A percentile compares a stretch with the other conserved stretches of the same genome.
Evolutionary conservation across 2,329 filamentous ascomycete species (phyloP).

Genomic region (Colletotrichum incanum): DNA sequence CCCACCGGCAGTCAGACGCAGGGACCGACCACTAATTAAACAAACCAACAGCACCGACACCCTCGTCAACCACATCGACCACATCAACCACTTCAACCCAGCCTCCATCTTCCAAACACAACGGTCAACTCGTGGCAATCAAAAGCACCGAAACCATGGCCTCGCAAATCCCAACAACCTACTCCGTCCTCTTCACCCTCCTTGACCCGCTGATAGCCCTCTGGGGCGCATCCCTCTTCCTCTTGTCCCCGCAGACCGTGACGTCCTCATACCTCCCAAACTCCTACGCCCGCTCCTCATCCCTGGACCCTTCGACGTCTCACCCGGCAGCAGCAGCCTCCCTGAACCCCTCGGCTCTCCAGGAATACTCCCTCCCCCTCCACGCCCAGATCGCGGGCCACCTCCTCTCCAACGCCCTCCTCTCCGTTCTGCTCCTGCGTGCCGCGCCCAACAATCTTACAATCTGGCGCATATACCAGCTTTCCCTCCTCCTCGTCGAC

Average conservation of each 20-base stretch:
- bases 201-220: conserved; percentile 33
- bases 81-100: too few species aligned
- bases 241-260: conserved; percentile 18
- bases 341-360: background rate
- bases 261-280: conserved; percentile 26
- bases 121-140: too few species aligned
- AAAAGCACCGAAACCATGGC: background rate
- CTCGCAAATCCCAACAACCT: conserved; percentile 16
- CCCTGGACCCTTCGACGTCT: conserved; percentile 8
- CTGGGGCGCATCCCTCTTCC: conserved; percentile 32
- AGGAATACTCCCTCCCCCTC: conserved; percentile 24
- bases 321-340: conserved; percentile 13
- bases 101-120: too few species aligned
- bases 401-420: conserved; percentile 26
- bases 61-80: background rate
- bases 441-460: background rate
- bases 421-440: conserved; percentile 29
- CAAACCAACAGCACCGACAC: background rate
- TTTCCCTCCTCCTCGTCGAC: conserved; percentile 26
- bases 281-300: background rate
- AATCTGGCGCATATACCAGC: conserved; percentile 27
- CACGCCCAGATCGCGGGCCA: conserved; percentile 25
- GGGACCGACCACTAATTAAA: background rate
- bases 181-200: conserved; percentile 19
- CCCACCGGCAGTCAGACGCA: background rate